Evolutionary conservation across 768 basidiomycete genomes (phyloP), one percentile per base, ranked within the genome.

Genomic region (Macrolepiota dolichaula): DNA sequence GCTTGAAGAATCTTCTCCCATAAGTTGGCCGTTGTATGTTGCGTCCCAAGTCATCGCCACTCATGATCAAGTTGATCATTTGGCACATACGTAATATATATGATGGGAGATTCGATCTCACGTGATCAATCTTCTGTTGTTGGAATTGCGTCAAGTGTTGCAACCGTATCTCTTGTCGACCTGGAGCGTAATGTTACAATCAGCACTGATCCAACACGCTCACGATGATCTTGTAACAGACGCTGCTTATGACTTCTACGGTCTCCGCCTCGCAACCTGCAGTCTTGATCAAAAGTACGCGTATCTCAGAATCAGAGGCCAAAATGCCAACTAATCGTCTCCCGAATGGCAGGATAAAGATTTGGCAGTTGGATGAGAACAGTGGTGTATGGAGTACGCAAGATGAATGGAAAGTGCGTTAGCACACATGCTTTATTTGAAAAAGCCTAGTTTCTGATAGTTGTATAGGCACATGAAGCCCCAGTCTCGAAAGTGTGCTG

Each of bases 161-260:
- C 3, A 32, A 7, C 7, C 29, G 29, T 32, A 32, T 32, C 29
- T 32, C 29, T 32, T 32, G 29, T 32, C 7, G 29, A 32, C 29
- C 29, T 7, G 29, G 29, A n/a, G 29, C 29, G 46, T 57, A 19
- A 90, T 92, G 87, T 85, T 92, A 52, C 91, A 93, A 73, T 89
- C 89, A 4, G 89, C 88, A 9, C 78, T 94, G 13, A 89, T 94
- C 63, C 84, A 81, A 59, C 88, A 84, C 65, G 89, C 89, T 4
- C 92, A 94, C 73, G 82, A 76, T 55, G 92, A 94, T 71, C 83
- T 94, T 27, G 80, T 94, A 32, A 93, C 92, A 0, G 94, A 96
- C 75, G 84, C 91, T 58, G 82, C 87, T 12, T 97, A 95, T 69
- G 93, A 96, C 69, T 96, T 90, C 72, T 97, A 96, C 70, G 95